Conservation (phyloP, 2,329 filamentous ascomycete genomes). For the Colletotrichum sp. region DNA sequence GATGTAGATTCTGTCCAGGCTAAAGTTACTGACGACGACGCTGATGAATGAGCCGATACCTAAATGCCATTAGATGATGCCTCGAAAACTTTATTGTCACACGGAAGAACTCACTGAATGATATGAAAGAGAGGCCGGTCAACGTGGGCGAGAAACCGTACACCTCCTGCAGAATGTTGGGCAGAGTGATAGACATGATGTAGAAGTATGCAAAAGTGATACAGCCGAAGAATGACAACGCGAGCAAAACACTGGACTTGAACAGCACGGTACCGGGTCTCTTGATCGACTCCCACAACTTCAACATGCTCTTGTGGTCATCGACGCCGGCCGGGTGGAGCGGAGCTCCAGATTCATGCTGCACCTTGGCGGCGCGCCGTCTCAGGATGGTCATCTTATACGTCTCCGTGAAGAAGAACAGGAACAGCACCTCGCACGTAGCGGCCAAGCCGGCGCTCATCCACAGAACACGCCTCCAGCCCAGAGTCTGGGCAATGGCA, state of each 20-base stretch:
- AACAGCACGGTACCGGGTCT: slow-evolving; percentile 52
- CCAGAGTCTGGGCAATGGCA: slow-evolving; percentile 56
- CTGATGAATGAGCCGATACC: slow-evolving; percentile 53
- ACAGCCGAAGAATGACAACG: slow-evolving; percentile 49
- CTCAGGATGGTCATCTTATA: slow-evolving; percentile 63
- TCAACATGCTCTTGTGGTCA: slow-evolving; percentile 29
- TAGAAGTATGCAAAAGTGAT: slow-evolving; percentile 59
- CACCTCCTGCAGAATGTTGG: slow-evolving; percentile 50
- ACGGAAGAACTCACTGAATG: slow-evolving; percentile 50
- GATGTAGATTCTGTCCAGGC: slow-evolving; percentile 60
- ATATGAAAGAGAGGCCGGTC: slow-evolving; percentile 58
- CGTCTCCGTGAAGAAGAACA: slow-evolving; percentile 62
- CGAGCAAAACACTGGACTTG: slow-evolving; percentile 58
- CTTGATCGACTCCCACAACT: slow-evolving; percentile 45
- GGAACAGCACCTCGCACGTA: slow-evolving; percentile 54
- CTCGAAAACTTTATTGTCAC: background rate
- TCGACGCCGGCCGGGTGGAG: slow-evolving; percentile 9
- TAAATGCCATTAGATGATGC: slow-evolving; percentile 27
- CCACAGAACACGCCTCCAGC: slow-evolving; percentile 61
- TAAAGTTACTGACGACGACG: slow-evolving; percentile 53
- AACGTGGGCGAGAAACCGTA: slow-evolving; percentile 56
- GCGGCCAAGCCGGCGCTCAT: slow-evolving; percentile 52
- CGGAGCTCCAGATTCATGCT: slow-evolving; percentile 29
- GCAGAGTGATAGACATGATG: slow-evolving; percentile 57
- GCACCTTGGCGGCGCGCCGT: slow-evolving; percentile 39